Evolutionary conservation across 2,329 filamentous ascomycete genomes (phyloP), one percentile per base, ranked within the genome.

Genomic region (Periconia sp.): DNA sequence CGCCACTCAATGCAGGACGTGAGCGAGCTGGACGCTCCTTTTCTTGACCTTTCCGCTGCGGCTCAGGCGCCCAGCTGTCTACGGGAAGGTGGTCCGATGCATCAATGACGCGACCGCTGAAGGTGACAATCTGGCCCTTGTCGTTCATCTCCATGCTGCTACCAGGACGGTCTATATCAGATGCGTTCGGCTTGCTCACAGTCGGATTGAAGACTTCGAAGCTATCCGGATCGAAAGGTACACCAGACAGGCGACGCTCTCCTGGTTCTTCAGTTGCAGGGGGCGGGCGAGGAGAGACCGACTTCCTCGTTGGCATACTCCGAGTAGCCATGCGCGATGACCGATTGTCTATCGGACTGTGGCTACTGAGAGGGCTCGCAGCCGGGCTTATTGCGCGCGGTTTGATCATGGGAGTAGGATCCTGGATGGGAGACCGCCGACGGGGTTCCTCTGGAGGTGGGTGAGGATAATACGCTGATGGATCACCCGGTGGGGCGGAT

Each of bases 31-130:
- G 58, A 4, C 69, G 68, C 17, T 73, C 69, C 30, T 65, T 79
- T 12, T 64, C 50, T 1, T 54, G 53, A 70, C 72, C 73, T 61
- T 85, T 86, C 16, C 79, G 78, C 54, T 88, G 85, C 0, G 87
- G 87, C 58, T 91, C 87, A 0, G 87, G 87, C 2, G 87, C 87
- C 87, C 87, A 91, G 1, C 83, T 83, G 41, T 88, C 84, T 63
- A 89, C 81, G 0, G 88, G 88, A 11, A 92, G 76, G 61, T 92
- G 88, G 66, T 92, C 88, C 0, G 87, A 89, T 1, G 88, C 88
- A 60, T 92, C 88, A 41, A 92, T 80, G 57, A 90, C 86, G 41
- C 86, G 79, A 5, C 88, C 88, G 61, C 90, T 87, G 50, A 87
- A 79, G 1, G 83, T 87, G 39, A 91, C 84, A 48, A 92, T 89